Base-by-base conservation (phyloP, 768 basidiomycete genomes). In the Suillus brevipes region DNA sequence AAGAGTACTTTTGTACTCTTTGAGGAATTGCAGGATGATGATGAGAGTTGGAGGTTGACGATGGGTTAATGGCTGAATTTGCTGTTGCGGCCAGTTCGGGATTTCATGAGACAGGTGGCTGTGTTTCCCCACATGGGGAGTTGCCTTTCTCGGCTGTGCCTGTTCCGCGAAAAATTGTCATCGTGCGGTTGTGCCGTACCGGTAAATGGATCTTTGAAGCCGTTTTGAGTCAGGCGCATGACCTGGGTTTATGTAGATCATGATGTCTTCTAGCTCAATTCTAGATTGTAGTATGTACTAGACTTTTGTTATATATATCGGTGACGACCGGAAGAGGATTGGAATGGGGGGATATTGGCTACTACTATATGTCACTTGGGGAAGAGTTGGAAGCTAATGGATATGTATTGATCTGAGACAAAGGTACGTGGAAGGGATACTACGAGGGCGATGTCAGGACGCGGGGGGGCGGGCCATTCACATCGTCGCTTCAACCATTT, bases 101-200 rank as follows among this genome's bases (percentile, higher is more conserved):
- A 64, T 69, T 69, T 65, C 68, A 68, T 58, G 62, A 66, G 65
- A 53, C 63, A 45, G 64, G 76, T 77, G 76, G 73, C 75, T 74
- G 74, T 60, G 68, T 68, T 64, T 68, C 74, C 71, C 68, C 70
- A 67, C 69, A 71, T 58, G 58, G 52, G 64, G 63, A 10, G 20
- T 50, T 69, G 66, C 68, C 75, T 70, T 36, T 43, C 74, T 70
- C 70, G 47, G 72, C 9, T 47, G 40, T 40, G 23, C 31, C 31
- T 55, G 53, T 59, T 28, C 23, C 18, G 31, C 18, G 12, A 52
- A 55, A 55, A 55, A 55, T 4, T 47, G n/a, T n/a, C 20, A 8
- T 14, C 2, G 25, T 16, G 8, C 4, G 31, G 31, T 28, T 1
- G 1, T 28, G 28, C 28, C 28, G 50, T 31, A 20, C 57, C 58